Evolutionary conservation across 495 filamentous ascomycete genomes (phyloP).

Genomic region (Opeltia flavorubescens): DNA sequence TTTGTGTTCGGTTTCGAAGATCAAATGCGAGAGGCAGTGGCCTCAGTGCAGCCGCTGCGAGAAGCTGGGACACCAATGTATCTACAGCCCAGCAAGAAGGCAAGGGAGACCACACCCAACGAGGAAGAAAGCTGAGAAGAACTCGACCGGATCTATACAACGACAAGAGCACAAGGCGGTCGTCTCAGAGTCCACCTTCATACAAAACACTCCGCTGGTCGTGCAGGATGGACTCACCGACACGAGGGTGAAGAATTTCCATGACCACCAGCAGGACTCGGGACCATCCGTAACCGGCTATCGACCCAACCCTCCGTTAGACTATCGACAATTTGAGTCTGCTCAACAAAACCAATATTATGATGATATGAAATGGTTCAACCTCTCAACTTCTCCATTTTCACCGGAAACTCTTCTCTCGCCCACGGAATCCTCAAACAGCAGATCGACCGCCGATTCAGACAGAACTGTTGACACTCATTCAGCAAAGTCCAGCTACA

Average conservation of each 20-base stretch:
- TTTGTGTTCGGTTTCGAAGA: conserved; percentile 24
- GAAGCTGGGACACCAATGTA: conserved; percentile 22
- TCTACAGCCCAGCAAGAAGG: conserved; percentile 24
- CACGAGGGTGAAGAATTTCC: too few species aligned
- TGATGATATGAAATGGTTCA: too few species aligned
- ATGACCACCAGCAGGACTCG: too few species aligned
- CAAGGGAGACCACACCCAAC: conserved; percentile 6
- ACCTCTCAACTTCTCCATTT: not conserved
- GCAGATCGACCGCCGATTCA: not conserved
- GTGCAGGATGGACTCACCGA: too few species aligned
- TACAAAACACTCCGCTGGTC: too few species aligned
- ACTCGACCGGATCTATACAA: not conserved
- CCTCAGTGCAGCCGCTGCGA: conserved; percentile 25
- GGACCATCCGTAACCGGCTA: too few species aligned
- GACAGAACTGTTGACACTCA: not conserved
- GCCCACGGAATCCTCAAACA: not conserved
- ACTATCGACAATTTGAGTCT: too few species aligned
- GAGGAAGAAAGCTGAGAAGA: not conserved
- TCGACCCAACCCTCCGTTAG: too few species aligned
- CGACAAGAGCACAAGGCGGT: too few species aligned
- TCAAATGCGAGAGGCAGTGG: conserved; percentile 26
- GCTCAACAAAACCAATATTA: too few species aligned
- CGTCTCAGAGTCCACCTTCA: too few species aligned
- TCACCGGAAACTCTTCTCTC: not conserved
- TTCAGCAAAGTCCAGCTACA: not conserved